Percentiles rank a stretch among this genome's conserved stretches.
These are phyloP conservation scores for Tetrahymena malaccensis DNA, from an alignment of 73 alveolate genomes.

Conservation along the genomic window DNA sequence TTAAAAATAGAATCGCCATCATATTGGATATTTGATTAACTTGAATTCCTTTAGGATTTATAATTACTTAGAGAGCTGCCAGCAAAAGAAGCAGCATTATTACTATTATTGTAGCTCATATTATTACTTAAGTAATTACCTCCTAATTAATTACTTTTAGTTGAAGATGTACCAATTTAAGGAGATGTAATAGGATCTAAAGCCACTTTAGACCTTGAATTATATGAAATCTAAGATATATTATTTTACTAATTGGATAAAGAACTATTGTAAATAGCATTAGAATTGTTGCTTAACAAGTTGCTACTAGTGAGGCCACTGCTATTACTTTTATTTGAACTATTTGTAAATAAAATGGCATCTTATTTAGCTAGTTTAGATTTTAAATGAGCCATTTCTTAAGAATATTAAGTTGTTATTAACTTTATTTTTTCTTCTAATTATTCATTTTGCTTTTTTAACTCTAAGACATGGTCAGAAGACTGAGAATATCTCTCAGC, in stretches of 20 bases:
- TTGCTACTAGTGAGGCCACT: background rate
- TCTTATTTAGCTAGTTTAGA: background rate
- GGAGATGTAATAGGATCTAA: background rate
- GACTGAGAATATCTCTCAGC: background rate
- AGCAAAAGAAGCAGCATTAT: background rate
- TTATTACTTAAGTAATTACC: background rate
- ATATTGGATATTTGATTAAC: background rate
- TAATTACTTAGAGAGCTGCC: background rate
- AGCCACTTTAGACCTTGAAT: background rate
- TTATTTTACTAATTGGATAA: background rate
- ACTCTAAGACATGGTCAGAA: background rate
- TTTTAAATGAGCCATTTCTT: background rate
- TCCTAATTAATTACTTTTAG: background rate
- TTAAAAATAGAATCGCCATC: background rate
- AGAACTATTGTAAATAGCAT: background rate
- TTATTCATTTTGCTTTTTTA: background rate
- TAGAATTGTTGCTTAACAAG: background rate
- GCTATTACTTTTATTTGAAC: background rate
- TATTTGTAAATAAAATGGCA: background rate
- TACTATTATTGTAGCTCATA: background rate
- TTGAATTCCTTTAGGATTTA: background rate
- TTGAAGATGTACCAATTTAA: background rate
- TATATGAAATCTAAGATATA: background rate
- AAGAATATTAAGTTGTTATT: background rate
- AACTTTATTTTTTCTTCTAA: background rate